Base-by-base conservation (phyloP, 1,284 basidiomycete species). In the Phaffia rhodozyma region DNA sequence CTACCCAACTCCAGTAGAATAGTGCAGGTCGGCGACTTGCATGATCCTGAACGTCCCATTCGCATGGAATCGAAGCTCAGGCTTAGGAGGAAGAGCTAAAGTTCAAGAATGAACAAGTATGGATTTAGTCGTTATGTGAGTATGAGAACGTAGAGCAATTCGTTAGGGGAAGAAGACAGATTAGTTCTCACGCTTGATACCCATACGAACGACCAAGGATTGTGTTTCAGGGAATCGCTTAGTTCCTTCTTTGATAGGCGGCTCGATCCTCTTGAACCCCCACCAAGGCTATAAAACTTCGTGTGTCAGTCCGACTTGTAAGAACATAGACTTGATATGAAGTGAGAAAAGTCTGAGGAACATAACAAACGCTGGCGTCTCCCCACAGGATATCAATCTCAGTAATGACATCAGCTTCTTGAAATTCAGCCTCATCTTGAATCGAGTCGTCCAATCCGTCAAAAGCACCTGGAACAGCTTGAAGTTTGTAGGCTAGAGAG, bases 11-110 rank as follows among this genome's bases (percentile, higher is more conserved):
- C 83, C 83, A 51, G 89, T 86, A 0, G 87, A 89, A 67, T 78
- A 94, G 74, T 96, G 91, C 32, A 94, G 78, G 74, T 96, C 91
- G 2, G 91, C 91, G 34, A 93, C 80, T 73, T 96, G 91, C 68
- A 96, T 79, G 68, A 94, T 85, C 75, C 86, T 91, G 81, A 91
- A 91, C 38, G 81, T 85, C 6, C 91, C 91, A 29, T 86, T 81
- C 23, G 74, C 78, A n/a, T 84, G 84, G 76, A 96, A 93, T 69
- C 86, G 86, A 0, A 90, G 81, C 0, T 85, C 84, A 4, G 82
- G 82, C 0, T 87, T 84, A 11, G 78, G 79, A 0, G 89, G 86
- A 1, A 85, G 79, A 21, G 77, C 86, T 88, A 58, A 23, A 51
- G 13, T 20, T 52, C 23, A 23, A 66, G 50, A 63, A 57, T 43